Evolutionary conservation across 1,284 basidiomycete genomes (phyloP), one percentile per base, ranked within the genome.

Genomic region (Trichosporon sp.): DNA sequence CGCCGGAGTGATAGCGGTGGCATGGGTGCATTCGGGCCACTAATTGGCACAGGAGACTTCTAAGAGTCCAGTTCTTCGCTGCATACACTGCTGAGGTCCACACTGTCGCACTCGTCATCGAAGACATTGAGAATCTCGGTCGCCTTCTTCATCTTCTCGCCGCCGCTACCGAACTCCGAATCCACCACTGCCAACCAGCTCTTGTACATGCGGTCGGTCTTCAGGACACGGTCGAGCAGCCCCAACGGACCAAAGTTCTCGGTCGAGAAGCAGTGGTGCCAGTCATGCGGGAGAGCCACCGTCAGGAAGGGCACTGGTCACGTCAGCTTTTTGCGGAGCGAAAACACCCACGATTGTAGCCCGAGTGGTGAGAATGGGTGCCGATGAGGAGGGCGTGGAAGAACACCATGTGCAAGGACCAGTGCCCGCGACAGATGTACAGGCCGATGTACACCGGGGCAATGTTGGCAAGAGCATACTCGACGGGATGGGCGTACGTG

Each of bases 381-480:
- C 68, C 70, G 42, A 69, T 27, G 51, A 62, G 65, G 27, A 72
- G 62, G 4, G 64, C 63, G 63, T 44, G 47, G 60, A 72, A 72
- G 64, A 72, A 72, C 65, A 67, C 58, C 64, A 72, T 69, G n/a
- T 47, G 23, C 13, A 68, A 34, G 42, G 64, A 51, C 66, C 65
- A 72, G 68, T 72, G 70, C 31, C 68, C 60, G 44, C 62, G 42
- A 38, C 65, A 56, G 23, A 69, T 2, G 27, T 62, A 35, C 35
- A 72, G 21, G 3, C 68, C 66, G 32, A 64, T 27, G 34, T 67
- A 29, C 64, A 69, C 67, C 3, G 70, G 70, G 27, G 64, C 34
- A 58, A 72, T 58, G 70, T 72, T 72, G 68, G 68, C 67, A 66
- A 67, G 56, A 4, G 69, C n/a, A 25, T 72, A 68, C 70, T 72